These are phyloP conservation scores for Arthrobotrys sinensis DNA, from an alignment of 2,329 filamentous ascomycete species.

Conservation along the genomic window DNA sequence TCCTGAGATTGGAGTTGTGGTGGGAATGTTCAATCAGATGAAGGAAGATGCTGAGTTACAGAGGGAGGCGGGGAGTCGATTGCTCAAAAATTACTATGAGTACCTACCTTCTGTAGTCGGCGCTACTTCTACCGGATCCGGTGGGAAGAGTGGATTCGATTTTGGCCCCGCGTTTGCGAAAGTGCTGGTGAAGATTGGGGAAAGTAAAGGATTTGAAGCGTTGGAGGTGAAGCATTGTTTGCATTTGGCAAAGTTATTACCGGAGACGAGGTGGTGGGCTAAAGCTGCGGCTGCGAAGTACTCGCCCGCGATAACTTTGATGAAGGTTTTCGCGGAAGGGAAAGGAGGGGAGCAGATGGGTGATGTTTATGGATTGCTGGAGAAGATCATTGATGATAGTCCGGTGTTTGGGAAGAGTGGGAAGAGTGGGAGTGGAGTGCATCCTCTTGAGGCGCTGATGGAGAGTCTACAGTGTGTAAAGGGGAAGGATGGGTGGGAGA, in stretches of 20 bases:
- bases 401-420: conserved; percentile 42
- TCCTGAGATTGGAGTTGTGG: conserved; percentile 85
- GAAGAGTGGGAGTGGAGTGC: background rate
- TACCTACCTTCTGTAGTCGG: conserved; percentile 73
- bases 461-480: conserved; percentile 46
- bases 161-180: conserved; percentile 82
- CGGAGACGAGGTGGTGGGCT: conserved; percentile 64
- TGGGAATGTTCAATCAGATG: conserved; percentile 80
- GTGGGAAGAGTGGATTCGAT: conserved; percentile 89
- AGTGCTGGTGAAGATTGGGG: conserved; percentile 70
- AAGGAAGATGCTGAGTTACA: conserved; percentile 77
- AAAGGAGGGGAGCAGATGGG: conserved; percentile 11
- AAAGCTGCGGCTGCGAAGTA: conserved; percentile 56
- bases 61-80: conserved; percentile 81
- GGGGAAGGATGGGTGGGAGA: conserved; percentile 30
- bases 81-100: conserved; percentile 88
- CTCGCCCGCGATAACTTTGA: conserved; percentile 49
- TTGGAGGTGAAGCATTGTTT: conserved; percentile 63
- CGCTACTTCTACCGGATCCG: conserved; percentile 57
- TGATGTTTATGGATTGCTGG: conserved; percentile 32
- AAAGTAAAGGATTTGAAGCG: conserved; percentile 60
- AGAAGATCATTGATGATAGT: conserved; percentile 55
- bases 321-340: conserved; percentile 33
- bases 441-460: conserved; percentile 47
- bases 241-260: conserved; percentile 62